These are phyloP conservation scores for Salix exigua DNA, from an alignment of 345 rosid species.

Conservation along the genomic window DNA sequence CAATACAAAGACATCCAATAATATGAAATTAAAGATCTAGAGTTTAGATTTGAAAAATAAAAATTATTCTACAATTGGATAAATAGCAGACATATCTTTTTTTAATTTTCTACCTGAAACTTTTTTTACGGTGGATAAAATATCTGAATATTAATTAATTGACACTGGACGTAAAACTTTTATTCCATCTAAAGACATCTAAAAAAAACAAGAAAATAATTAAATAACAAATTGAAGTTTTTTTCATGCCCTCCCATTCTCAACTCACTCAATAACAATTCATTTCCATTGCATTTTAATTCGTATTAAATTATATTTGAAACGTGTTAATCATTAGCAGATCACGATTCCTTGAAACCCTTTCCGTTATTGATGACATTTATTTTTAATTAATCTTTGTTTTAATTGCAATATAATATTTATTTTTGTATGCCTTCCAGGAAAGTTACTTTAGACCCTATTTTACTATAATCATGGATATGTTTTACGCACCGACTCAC, in stretches of 20 bases:
- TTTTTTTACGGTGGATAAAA: too few relatives aligned
- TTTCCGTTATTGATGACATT: slow-evolving; percentile 28
- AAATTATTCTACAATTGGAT: too few relatives aligned
- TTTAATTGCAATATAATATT: background rate
- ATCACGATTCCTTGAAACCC: slow-evolving; percentile 16
- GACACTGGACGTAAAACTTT: too few relatives aligned
- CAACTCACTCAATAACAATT: slow-evolving; percentile 2
- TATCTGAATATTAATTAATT: too few relatives aligned
- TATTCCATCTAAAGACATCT: too few relatives aligned
- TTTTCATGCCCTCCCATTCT: background rate
- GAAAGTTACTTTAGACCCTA: background rate
- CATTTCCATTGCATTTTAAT: background rate
- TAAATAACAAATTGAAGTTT: too few relatives aligned
- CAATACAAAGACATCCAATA: too few relatives aligned
- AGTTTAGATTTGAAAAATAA: too few relatives aligned
- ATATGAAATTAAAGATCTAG: too few relatives aligned
- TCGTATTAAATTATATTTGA: background rate
- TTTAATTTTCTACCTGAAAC: too few relatives aligned
- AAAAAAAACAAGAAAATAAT: too few relatives aligned
- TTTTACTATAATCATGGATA: slow-evolving; percentile 19
- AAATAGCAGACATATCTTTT: too few relatives aligned
- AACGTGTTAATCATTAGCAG: slow-evolving; percentile 12
- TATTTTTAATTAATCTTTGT: background rate
- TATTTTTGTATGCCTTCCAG: background rate
- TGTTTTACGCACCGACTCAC: slow-evolving; percentile 38